A percentile compares a stretch with the other conserved stretches of the same genome.
Conservation (phyloP, 2,329 filamentous ascomycete species). For the Aspergillus sp. region DNA sequence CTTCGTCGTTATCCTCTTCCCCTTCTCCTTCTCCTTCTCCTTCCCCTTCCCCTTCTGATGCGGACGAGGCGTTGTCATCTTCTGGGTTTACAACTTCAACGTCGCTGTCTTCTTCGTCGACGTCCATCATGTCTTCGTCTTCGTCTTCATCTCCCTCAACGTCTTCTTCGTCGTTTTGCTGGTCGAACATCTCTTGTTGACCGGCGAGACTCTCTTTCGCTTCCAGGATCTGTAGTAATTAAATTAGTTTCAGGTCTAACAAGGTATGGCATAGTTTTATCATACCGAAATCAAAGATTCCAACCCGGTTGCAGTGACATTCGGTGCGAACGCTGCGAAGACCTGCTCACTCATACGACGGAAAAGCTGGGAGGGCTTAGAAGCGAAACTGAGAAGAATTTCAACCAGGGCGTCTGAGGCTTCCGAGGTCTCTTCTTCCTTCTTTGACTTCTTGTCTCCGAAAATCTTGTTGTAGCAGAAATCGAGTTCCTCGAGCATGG, state of each 20-base stretch:
- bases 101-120: constrained; percentile 39
- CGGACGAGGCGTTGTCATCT: constrained; percentile 28
- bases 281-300: constrained; percentile 56
- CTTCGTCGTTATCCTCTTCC: constrained; percentile 35
- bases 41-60: constrained; percentile 45
- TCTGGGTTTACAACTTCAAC: constrained; percentile 44
- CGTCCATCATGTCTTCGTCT: constrained; percentile 41
- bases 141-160: constrained; percentile 42
- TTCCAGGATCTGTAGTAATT: constrained; percentile 60
- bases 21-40: constrained; percentile 31
- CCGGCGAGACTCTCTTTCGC: constrained; percentile 80
- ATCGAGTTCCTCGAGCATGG: constrained; percentile 78
- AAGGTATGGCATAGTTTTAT: neutral
- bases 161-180: constrained; percentile 59
- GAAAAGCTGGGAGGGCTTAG: constrained; percentile 79
- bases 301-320: constrained; percentile 72
- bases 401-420: constrained; percentile 76
- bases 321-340: constrained; percentile 75
- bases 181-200: constrained; percentile 81
- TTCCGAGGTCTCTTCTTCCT: constrained; percentile 46
- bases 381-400: constrained; percentile 84
- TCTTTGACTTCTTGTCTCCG: constrained; percentile 51
- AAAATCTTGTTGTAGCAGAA: constrained; percentile 68
- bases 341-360: constrained; percentile 84
- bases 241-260: neutral